phyloP scores from a whole-genome alignment of 192 early-diverging fungal species.

The Coemansia sp. region DNA sequence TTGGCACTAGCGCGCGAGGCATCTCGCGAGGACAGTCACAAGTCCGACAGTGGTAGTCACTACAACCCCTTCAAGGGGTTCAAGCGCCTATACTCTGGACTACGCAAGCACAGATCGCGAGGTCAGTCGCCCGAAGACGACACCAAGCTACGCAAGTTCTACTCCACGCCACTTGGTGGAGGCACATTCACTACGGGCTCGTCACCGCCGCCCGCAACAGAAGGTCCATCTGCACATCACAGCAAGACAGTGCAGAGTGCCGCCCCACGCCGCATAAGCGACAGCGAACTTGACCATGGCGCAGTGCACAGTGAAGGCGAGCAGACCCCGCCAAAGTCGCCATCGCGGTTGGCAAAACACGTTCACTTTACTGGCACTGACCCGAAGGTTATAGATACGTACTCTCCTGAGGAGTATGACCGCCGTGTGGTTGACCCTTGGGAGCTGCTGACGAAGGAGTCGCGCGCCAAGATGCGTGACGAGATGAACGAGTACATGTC shows the following conservation, averaged over 20 bases:
- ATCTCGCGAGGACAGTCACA: slow-evolving; percentile 31
- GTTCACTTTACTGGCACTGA: slow-evolving; percentile 43
- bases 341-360: slow-evolving; percentile 25
- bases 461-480: slow-evolving; percentile 43
- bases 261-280: slow-evolving; percentile 23
- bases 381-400: slow-evolving; percentile 38
- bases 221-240: not conserved
- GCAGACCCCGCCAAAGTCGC: slow-evolving; percentile 25
- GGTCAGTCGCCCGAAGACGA: slow-evolving; percentile 15
- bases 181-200: not conserved
- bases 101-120: slow-evolving; percentile 41
- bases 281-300: slow-evolving; percentile 16
- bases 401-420: slow-evolving; percentile 53
- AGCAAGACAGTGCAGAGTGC: slow-evolving; percentile 27
- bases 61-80: slow-evolving; percentile 54
- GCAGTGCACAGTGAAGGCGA: not conserved
- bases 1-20: slow-evolving; percentile 51
- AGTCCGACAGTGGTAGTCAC: slow-evolving; percentile 18
- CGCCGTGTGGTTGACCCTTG: slow-evolving; percentile 54
- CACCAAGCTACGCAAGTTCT: slow-evolving; percentile 45
- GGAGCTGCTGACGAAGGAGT: slow-evolving; percentile 45
- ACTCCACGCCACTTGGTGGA: slow-evolving; percentile 37
- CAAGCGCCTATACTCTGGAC: slow-evolving; percentile 45
- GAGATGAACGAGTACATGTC: slow-evolving; percentile 52
- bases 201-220: slow-evolving; percentile 1